Evolutionary conservation across 2,329 filamentous ascomycete genomes (phyloP), one percentile per base, ranked within the genome.

Genomic region (Epichloe hybrida): DNA sequence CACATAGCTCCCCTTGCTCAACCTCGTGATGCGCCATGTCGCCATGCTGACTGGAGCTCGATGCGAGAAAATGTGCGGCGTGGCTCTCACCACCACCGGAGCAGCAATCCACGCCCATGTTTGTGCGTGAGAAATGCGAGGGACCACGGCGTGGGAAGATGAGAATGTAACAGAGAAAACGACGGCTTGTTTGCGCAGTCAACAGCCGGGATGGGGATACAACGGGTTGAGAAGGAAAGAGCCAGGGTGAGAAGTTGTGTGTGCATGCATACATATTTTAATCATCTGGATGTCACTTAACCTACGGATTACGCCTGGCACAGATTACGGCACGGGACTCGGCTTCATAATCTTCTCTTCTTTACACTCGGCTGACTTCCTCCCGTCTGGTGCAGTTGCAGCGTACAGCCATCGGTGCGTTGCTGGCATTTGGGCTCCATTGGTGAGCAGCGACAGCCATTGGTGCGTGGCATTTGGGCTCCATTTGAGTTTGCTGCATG

Each of bases 21-120:
- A 46, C 17, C 46, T 31, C 48, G 41, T 23, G 39, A 34, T 50
- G 40, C n/a, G 17, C 15, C 7, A 34, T 31, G 17, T 31, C 36
- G 38, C 34, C 40, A 41, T 6, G 6, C 9, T 38, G 7, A n/a
- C 23, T 21, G 27, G 47, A 50, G 39, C 3, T 40, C n/a, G 41
- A 31, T 11, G 41, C 51, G n/a, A 48, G 49, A 6, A 37, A 42
- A n/a, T 35, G 37, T 35, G 48, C 42, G n/a, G 38, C 15, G 11
- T 42, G 46, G 38, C 46, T 39, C 17, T 48, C 43, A 39, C 42
- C 43, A 39, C 42, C 43, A 15, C 41, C 38, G 38, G 52, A 54
- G 43, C 54, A 56, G 47, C 54, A 54, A 41, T 44, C 54, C 27
- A 37, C 23, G 11, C 49, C 52, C 55, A 57, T 57, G 46, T 39